Evolutionary conservation across 768 basidiomycete species (phyloP).

Genomic region (Albatrellus ellisii): DNA sequence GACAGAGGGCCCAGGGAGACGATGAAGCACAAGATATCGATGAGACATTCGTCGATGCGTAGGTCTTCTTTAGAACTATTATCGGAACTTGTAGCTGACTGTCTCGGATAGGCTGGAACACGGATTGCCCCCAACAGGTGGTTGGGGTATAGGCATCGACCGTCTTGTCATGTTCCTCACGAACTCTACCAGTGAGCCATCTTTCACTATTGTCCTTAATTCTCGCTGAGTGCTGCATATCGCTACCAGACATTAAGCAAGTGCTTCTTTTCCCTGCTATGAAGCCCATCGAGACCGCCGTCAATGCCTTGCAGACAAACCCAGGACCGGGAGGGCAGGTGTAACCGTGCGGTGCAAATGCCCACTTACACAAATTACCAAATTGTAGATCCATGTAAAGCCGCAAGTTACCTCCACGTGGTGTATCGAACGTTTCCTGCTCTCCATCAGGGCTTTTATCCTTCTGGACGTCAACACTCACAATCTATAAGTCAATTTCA

Average conservation of each 20-base stretch:
- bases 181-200: conserved; percentile 72
- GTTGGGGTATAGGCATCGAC: conserved; percentile 95
- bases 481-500: too few relatives aligned
- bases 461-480: too few relatives aligned
- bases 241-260: conserved; percentile 78
- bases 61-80: conserved; percentile 21
- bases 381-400: neutral
- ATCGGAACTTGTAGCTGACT: neutral
- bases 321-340: conserved; percentile 20
- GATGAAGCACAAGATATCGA: conserved; percentile 98
- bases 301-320: conserved; percentile 22
- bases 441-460: too few relatives aligned
- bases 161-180: conserved; percentile 98
- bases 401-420: neutral
- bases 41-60: conserved; percentile 93
- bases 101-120: conserved; percentile 65
- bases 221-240: conserved; percentile 6
- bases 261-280: conserved; percentile 95
- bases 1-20: conserved; percentile 94
- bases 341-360: neutral
- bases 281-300: conserved; percentile 60
- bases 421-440: too few relatives aligned
- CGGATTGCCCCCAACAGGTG: conserved; percentile 93
- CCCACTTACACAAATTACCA: neutral
- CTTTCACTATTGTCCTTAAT: neutral